Evolutionary conservation across 139 green algal genomes (phyloP).

Genomic region (Pleodorina starrii): DNA sequence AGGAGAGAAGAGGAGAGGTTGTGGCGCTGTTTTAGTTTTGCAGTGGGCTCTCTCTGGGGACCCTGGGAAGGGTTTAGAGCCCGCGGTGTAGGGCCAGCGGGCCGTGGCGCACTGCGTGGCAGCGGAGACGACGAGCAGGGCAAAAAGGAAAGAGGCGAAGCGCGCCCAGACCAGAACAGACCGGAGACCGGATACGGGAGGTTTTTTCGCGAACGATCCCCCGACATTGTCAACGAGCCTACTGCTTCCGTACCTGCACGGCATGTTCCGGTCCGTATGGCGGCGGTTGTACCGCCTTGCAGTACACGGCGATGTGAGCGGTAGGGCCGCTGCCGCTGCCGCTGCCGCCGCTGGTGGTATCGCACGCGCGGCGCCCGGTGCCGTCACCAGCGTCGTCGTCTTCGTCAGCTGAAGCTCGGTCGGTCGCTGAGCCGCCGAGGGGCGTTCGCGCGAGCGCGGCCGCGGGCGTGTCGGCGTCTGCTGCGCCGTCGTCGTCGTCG

Average conservation of each 20-base stretch:
- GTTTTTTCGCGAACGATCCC: too few species aligned
- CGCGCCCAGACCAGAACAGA: background rate
- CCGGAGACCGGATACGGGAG: background rate
- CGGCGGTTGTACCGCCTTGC: background rate
- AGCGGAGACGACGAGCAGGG: background rate
- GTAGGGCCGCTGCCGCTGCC: background rate
- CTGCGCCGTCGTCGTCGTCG: too few species aligned
- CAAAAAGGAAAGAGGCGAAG: background rate
- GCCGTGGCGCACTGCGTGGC: background rate
- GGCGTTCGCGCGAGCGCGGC: background rate
- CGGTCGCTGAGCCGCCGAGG: background rate
- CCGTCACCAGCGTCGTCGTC: background rate
- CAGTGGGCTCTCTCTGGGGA: too few species aligned
- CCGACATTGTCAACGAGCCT: background rate
- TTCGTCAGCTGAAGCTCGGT: background rate
- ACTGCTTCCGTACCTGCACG: constrained; percentile 14
- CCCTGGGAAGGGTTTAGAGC: too few species aligned
- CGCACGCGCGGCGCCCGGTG: background rate
- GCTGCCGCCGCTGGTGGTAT: background rate
- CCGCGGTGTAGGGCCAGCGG: background rate
- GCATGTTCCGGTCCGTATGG: constrained; percentile 16
- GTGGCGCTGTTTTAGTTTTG: too few species aligned
- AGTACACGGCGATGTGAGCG: constrained; percentile 6
- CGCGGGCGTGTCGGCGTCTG: too few species aligned
- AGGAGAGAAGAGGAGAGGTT: background rate